phyloP scores from a whole-genome alignment of 2,329 filamentous ascomycete genomes.

The Dendryphion nanum region DNA sequence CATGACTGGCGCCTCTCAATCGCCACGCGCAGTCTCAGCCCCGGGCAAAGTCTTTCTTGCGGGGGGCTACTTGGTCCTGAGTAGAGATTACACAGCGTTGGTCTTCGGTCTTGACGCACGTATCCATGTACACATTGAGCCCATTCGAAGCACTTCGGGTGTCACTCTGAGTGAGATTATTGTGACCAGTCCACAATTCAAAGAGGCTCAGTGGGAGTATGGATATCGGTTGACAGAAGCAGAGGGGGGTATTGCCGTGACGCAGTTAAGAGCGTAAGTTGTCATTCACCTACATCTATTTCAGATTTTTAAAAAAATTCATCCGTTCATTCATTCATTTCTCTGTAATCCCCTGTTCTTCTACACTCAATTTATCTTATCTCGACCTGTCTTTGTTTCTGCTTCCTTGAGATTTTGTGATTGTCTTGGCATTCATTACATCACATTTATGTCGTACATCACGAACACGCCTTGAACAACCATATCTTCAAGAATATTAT shows the following conservation, averaged over 20 bases:
- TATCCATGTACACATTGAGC: conserved; percentile 60
- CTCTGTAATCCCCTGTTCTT: too few relatives aligned
- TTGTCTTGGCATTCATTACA: too few relatives aligned
- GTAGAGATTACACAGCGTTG: conserved; percentile 76
- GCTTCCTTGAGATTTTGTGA: too few relatives aligned
- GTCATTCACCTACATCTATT: too few relatives aligned
- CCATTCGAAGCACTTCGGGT: conserved; percentile 58
- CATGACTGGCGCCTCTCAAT: not conserved
- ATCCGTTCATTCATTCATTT: too few relatives aligned
- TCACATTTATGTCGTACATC: too few relatives aligned
- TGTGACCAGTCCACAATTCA: conserved; percentile 89
- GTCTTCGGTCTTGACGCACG: conserved; percentile 65
- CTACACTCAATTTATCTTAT: too few relatives aligned
- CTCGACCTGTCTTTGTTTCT: too few relatives aligned
- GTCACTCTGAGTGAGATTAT: conserved; percentile 69
- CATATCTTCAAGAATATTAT: too few relatives aligned
- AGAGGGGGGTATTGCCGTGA: conserved; percentile 76
- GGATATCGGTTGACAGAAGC: conserved; percentile 68
- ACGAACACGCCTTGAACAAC: too few relatives aligned
- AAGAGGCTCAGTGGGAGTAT: conserved; percentile 84
- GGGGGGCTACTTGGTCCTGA: conserved; percentile 92
- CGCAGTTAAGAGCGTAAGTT: conserved; percentile 75
- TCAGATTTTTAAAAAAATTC: too few relatives aligned
- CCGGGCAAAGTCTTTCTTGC: conserved; percentile 95
- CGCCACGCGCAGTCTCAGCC: conserved; percentile 64